These are phyloP conservation scores for Lasiodiplodia hormozganensis DNA, from an alignment of 2,329 filamentous ascomycete species.

Conservation along the genomic window DNA sequence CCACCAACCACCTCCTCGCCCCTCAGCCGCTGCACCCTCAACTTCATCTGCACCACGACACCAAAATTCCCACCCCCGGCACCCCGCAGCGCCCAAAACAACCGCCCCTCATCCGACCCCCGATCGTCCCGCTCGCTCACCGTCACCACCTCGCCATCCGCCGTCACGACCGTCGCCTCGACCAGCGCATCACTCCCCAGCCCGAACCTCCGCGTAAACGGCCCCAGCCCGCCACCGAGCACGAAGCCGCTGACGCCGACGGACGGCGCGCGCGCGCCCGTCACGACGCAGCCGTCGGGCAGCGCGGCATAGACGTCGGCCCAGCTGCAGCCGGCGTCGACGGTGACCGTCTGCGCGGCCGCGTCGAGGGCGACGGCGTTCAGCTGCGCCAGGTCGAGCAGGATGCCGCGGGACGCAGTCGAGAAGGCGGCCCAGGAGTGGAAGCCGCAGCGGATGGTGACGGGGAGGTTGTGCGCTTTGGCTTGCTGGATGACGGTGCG, in stretches of 20 bases:
- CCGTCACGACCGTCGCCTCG: slow-evolving; percentile 46
- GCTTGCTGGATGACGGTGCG: not conserved
- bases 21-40: not conserved
- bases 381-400: not conserved
- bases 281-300: not conserved
- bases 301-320: not conserved
- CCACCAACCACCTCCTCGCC: not conserved
- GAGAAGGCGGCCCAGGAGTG: not conserved
- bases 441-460: not conserved
- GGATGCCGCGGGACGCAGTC: not conserved
- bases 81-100: slow-evolving; percentile 53
- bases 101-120: slow-evolving; percentile 35
- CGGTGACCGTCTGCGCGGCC: not conserved
- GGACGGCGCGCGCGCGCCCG: not conserved
- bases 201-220: slow-evolving; percentile 45
- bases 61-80: slow-evolving; percentile 53
- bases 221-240: slow-evolving; percentile 48
- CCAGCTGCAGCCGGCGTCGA: not conserved
- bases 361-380: not conserved
- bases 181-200: slow-evolving; percentile 48
- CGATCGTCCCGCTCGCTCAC: slow-evolving; percentile 33
- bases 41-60: slow-evolving; percentile 33
- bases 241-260: slow-evolving; percentile 46
- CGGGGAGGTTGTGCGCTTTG: rapidly evolving
- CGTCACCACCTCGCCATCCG: slow-evolving; percentile 34